Evolutionary conservation across 768 basidiomycete genomes (phyloP).

Genomic region (Scleroderma bovista): DNA sequence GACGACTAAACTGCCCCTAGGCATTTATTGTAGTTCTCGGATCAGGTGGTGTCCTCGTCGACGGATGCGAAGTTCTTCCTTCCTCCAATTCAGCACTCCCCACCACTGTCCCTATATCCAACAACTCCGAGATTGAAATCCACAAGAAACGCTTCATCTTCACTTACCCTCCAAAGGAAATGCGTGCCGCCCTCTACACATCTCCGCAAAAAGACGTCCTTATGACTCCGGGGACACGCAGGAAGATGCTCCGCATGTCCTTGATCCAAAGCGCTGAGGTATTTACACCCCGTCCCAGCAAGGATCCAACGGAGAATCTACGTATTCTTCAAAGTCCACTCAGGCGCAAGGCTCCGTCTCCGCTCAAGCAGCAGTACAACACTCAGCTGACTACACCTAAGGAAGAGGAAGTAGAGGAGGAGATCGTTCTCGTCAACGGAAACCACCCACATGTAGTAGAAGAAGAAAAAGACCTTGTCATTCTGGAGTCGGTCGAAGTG

Average conservation of each 20-base stretch:
- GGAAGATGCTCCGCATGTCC: constrained; percentile 56
- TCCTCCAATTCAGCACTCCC: constrained; percentile 27
- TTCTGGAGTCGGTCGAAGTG: constrained; percentile 60
- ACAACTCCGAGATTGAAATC: constrained; percentile 63
- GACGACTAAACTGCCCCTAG: constrained; percentile 26
- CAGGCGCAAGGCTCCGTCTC: constrained; percentile 10
- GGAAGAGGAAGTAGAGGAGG: constrained; percentile 39
- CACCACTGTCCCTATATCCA: constrained; percentile 58
- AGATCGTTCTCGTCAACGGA: constrained; percentile 59
- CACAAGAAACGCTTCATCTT: constrained; percentile 68
- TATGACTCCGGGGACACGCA: constrained; percentile 8
- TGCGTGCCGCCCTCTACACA: constrained; percentile 46
- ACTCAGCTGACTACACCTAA: constrained; percentile 3
- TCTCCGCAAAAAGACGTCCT: constrained; percentile 36
- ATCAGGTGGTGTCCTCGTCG: constrained; percentile 49
- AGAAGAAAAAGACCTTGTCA: constrained; percentile 65
- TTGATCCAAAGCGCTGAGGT: constrained; percentile 75
- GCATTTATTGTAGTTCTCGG: constrained; percentile 67
- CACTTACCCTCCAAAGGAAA: constrained; percentile 68
- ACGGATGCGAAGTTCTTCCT: constrained; percentile 60
- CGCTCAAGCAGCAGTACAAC: constrained; percentile 5
- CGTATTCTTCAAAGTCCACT: constrained; percentile 49
- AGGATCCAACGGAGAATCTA: constrained; percentile 58
- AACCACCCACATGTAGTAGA: constrained; percentile 63
- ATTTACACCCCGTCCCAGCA: constrained; percentile 59